phyloP scores from a whole-genome alignment of 106 monocot species.

The Dendrobium nobile region DNA sequence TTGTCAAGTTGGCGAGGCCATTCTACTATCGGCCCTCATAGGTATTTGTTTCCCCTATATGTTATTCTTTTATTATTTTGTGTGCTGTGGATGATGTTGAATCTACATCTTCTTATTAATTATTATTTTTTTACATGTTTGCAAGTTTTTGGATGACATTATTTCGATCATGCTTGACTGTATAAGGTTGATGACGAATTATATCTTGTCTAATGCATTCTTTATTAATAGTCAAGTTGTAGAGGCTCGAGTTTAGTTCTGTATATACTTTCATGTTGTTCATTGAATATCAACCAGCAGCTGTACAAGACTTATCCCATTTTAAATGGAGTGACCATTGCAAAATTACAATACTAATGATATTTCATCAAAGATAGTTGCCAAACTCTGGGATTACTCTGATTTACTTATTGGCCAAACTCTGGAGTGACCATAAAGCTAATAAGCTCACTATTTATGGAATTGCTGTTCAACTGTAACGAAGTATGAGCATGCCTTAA shows the following conservation, averaged over 20 bases:
- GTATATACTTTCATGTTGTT: not conserved
- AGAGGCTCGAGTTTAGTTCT: not conserved
- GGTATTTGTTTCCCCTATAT: constrained; percentile 28
- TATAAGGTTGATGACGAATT: not conserved
- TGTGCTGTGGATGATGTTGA: not conserved
- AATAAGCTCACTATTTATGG: too few species aligned
- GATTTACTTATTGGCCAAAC: not conserved
- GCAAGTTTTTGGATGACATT: not conserved
- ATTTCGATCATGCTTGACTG: not conserved
- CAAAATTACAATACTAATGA: not conserved
- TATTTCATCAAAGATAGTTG: not conserved
- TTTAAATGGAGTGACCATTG: not conserved
- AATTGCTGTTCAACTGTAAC: not conserved
- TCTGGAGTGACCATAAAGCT: too few species aligned
- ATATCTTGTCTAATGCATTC: not conserved
- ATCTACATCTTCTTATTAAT: not conserved
- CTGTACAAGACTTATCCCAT: not conserved
- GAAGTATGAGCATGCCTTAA: not conserved
- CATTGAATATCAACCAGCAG: not conserved
- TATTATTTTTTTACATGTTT: not conserved
- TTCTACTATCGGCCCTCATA: constrained; percentile 66
- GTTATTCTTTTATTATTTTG: not conserved
- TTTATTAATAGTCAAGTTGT: not conserved
- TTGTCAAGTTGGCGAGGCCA: constrained; percentile 60
- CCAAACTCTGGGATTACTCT: not conserved